Conservation (phyloP, 176 grass and related monocot genomes). For the Ampelocalamus luodianensis region DNA sequence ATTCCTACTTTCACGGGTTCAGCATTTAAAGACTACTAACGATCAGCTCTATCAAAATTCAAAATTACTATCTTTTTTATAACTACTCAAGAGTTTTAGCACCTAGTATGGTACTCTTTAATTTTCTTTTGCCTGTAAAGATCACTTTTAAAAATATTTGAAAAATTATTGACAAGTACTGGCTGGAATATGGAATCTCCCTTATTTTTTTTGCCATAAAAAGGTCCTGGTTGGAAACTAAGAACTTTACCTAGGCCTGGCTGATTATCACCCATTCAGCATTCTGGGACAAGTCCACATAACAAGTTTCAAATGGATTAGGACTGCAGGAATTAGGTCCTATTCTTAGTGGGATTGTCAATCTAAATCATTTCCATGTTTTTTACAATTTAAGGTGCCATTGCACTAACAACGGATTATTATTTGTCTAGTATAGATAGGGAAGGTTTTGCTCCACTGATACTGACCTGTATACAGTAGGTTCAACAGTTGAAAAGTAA, state of each 20-base stretch:
- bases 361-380: constrained; percentile 20
- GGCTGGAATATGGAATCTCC: not conserved
- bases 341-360: not conserved
- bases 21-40: not conserved
- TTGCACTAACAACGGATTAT: not conserved
- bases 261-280: not conserved
- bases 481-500: not conserved
- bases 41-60: not conserved
- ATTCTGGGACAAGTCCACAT: not conserved
- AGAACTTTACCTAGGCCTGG: not conserved
- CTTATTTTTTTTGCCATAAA: not conserved
- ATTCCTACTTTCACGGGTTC: not conserved
- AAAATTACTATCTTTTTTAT: not conserved
- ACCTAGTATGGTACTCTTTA: not conserved
- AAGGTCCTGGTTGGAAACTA: not conserved
- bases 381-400: not conserved
- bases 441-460: not conserved
- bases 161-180: constrained; percentile 4
- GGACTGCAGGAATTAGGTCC: not conserved
- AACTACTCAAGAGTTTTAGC: not conserved
- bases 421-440: not conserved
- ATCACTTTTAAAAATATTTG: constrained; percentile 19
- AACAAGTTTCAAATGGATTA: constrained; percentile 7
- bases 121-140: constrained; percentile 1
- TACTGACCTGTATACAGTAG: not conserved